These are phyloP conservation scores for Casuarina glauca DNA, from an alignment of 306 rosid genomes.

Conservation along the genomic window DNA sequence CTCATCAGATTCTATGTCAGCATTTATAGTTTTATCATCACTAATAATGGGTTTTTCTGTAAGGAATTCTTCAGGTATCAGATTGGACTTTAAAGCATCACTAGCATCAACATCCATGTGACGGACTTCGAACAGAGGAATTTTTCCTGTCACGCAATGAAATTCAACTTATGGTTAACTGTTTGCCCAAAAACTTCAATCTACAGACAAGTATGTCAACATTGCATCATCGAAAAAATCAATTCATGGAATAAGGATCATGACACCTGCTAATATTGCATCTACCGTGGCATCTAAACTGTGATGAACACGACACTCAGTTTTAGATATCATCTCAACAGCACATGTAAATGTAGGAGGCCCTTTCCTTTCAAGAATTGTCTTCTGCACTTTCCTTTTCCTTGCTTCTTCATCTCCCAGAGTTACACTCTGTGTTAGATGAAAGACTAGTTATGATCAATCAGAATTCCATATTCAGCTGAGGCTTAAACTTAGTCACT, in stretches of 20 bases:
- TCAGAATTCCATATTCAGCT: constrained; percentile 18
- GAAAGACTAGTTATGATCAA: constrained; percentile 17
- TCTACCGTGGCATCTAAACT: constrained; percentile 96
- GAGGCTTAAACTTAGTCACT: constrained; percentile 15
- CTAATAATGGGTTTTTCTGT: constrained; percentile 39
- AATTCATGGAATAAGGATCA: constrained; percentile 16
- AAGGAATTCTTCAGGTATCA: constrained; percentile 38
- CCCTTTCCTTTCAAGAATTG: constrained; percentile 97
- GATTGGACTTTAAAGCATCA: constrained; percentile 48
- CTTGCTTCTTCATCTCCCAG: constrained; percentile 99
- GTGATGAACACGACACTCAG: constrained; percentile 88
- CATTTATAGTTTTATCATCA: constrained; percentile 28
- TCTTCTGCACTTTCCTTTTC: constrained; percentile 95
- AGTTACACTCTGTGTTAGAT: constrained; percentile 80
- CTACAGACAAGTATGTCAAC: constrained; percentile 9
- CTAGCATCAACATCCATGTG: constrained; percentile 51
- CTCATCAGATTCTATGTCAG: constrained; percentile 47
- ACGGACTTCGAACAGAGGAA: constrained; percentile 85
- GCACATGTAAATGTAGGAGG: constrained; percentile 96
- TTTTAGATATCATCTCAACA: constrained; percentile 94
- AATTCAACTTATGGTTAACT: constrained; percentile 17
- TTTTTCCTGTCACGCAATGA: constrained; percentile 52
- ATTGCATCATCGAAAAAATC: constrained; percentile 9
- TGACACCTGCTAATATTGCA: constrained; percentile 86
- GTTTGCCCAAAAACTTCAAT: constrained; percentile 14